These are phyloP conservation scores for Tetrahymena thermophila DNA, from an alignment of 73 alveolate genomes.

Conservation along the genomic window DNA sequence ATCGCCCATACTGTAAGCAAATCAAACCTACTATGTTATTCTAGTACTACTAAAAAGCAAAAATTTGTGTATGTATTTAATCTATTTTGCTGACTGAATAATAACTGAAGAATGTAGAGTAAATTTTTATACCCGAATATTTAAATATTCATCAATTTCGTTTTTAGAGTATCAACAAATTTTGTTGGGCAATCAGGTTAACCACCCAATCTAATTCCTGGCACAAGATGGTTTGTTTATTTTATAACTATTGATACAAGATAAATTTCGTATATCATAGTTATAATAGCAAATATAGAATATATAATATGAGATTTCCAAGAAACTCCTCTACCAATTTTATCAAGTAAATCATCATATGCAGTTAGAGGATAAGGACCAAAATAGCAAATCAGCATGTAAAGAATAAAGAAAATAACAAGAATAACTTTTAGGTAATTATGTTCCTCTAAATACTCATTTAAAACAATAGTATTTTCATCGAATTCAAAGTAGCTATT, in stretches of 20 bases:
- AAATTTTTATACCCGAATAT: not conserved
- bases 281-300: not conserved
- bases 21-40: not conserved
- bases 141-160: not conserved
- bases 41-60: not conserved
- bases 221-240: not conserved
- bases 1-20: not conserved
- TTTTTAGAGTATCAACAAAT: not conserved
- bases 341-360: not conserved
- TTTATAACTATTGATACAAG: not conserved
- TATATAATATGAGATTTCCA: not conserved
- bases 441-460: not conserved
- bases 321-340: not conserved
- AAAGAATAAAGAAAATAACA: not conserved
- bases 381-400: not conserved
- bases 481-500: not conserved
- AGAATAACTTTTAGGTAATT: not conserved
- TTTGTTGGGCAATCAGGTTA: not conserved
- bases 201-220: not conserved
- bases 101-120: not conserved
- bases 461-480: not conserved
- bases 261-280: not conserved
- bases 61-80: not conserved
- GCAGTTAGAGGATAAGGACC: not conserved
- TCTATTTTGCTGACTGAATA: not conserved